Percentiles rank a stretch among this genome's conserved stretches.
Conservation (phyloP, 129 eudicot genomes). For the Solidago caesia region DNA sequence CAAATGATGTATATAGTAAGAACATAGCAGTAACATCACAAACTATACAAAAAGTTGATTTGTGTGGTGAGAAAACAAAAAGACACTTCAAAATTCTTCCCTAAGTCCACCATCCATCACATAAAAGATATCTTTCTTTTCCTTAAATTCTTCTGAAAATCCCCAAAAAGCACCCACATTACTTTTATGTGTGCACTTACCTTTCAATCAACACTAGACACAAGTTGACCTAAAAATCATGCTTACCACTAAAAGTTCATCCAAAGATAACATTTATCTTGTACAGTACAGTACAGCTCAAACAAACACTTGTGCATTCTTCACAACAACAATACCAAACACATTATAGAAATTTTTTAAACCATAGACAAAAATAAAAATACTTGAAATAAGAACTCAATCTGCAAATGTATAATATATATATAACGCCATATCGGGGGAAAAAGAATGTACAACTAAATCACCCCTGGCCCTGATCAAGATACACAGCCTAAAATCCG, state of each 20-base stretch:
- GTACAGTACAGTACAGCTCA: conserved; percentile 18
- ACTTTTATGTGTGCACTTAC: conserved; percentile 13
- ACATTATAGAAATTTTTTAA: background rate
- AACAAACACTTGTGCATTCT: background rate
- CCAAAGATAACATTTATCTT: conserved; percentile 4
- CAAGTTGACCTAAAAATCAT: conserved; percentile 30
- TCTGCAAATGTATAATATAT: conserved; percentile 22
- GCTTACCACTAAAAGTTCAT: conserved; percentile 29
- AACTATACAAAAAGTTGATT: conserved; percentile 26
- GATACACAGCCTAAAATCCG: conserved; percentile 23
- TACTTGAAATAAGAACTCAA: conserved; percentile 20
- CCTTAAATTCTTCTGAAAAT: conserved; percentile 5
- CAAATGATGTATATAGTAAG: background rate
- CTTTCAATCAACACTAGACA: conserved; percentile 30
- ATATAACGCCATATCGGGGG: conserved; percentile 7
- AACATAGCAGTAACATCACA: conserved; percentile 17
- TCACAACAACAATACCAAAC: background rate
- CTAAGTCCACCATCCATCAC: conserved; percentile 32
- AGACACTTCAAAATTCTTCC: conserved; percentile 23
- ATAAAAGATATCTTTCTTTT: background rate
- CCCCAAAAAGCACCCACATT: conserved; percentile 25
- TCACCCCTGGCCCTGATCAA: conserved; percentile 23
- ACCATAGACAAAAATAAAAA: background rate
- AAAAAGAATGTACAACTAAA: conserved; percentile 37
- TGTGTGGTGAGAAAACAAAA: conserved; percentile 24